phyloP scores from a whole-genome alignment of 108 stramenopile genomes.

The Skeletonema grethae region DNA sequence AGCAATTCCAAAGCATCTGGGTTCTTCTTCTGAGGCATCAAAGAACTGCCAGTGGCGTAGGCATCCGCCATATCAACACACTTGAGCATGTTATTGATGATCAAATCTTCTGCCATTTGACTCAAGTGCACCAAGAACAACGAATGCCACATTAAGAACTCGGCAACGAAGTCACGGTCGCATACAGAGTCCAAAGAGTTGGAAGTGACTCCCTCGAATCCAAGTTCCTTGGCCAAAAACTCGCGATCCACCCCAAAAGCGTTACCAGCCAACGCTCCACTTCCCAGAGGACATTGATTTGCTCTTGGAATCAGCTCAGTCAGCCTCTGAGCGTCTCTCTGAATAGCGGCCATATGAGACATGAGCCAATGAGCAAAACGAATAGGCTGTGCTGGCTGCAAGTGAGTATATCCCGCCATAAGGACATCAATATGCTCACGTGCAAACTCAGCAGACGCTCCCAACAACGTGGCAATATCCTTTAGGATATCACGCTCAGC shows the following conservation, averaged over 20 bases:
- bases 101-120: constrained; percentile 98
- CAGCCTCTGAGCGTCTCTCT: constrained; percentile 93
- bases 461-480: constrained; percentile 74
- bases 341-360: constrained; percentile 91
- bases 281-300: constrained; percentile 94
- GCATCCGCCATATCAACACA: constrained; percentile 95
- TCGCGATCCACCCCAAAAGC: constrained; percentile 98
- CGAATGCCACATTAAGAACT: constrained; percentile 97
- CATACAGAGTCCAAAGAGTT: constrained; percentile 97
- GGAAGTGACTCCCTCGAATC: constrained; percentile 91
- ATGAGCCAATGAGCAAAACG: constrained; percentile 97
- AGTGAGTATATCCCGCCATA: constrained; percentile 99
- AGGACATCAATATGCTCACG: constrained; percentile 89
- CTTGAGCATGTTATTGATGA: constrained; percentile 93
- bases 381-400: constrained; percentile 98
- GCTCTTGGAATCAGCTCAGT: constrained; percentile 87
- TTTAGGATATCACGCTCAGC: constrained; percentile 81
- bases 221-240: constrained; percentile 89
- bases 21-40: constrained; percentile 99
- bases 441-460: constrained; percentile 75
- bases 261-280: constrained; percentile 98
- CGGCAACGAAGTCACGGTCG: constrained; percentile 98
- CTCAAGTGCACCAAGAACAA: constrained; percentile 91
- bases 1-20: constrained; percentile 98
- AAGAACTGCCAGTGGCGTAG: constrained; percentile 97